A percentile compares a stretch with the other conserved stretches of the same genome.
These are phyloP conservation scores for Microbotryomycetes sp. DNA, from an alignment of 1,284 basidiomycete species.

Conservation along the genomic window DNA sequence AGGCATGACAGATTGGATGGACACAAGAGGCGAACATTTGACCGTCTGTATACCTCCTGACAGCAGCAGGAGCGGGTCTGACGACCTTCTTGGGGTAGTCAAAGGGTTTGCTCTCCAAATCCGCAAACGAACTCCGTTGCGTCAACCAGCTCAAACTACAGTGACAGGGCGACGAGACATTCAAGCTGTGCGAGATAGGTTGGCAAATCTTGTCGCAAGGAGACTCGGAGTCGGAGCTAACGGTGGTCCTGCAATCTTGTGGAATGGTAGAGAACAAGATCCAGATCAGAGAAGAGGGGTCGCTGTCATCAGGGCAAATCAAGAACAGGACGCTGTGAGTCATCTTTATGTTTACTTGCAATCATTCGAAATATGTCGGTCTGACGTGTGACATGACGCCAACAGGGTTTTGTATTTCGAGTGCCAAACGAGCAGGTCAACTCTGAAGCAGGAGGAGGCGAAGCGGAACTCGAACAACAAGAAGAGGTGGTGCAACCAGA, in stretches of 20 bases:
- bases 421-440: background rate
- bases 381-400: no score
- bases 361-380: no score
- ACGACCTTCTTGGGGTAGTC: background rate
- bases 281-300: constrained; percentile 12
- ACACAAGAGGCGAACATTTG: background rate
- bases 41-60: background rate
- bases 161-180: background rate
- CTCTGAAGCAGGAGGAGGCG: background rate
- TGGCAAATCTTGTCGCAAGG: background rate
- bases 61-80: background rate
- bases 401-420: background rate
- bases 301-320: constrained; percentile 25
- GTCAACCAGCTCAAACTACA: background rate
- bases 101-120: constrained; percentile 17
- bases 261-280: constrained; percentile 23
- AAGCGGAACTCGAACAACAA: background rate
- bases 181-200: background rate
- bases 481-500: background rate
- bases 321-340: no score
- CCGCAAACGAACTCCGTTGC: background rate
- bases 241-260: constrained; percentile 23
- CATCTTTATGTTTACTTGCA: no score
- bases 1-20: constrained; percentile 17
- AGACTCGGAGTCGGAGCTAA: constrained; percentile 18